Evolutionary conservation across 192 early-diverging fungal genomes (phyloP).

Genomic region (Coemansia sp.): DNA sequence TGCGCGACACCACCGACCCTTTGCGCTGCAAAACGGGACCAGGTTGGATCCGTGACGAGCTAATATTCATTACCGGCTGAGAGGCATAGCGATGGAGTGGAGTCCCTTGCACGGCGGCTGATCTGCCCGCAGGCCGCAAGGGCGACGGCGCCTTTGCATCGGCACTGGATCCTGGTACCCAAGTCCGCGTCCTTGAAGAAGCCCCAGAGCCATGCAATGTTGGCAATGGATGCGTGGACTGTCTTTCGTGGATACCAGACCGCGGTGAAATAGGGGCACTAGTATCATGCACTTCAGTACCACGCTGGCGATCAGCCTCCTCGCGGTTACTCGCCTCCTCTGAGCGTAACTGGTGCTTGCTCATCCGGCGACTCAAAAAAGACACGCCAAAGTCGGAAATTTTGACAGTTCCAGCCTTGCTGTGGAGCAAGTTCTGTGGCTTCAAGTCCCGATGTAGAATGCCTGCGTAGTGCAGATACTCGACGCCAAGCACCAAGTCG

Average conservation of each 20-base stretch:
- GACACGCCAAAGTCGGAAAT: conserved; percentile 99
- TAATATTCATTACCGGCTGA: conserved; percentile 44
- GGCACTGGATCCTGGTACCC: background rate
- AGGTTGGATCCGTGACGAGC: background rate
- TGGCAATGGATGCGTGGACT: background rate
- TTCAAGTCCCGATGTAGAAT: conserved; percentile 99
- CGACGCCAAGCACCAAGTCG: conserved; percentile 87
- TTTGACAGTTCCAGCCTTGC: conserved; percentile 77
- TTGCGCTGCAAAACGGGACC: conserved; percentile 34
- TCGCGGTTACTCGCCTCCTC: conserved; percentile 9
- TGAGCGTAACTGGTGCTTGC: conserved; percentile 13
- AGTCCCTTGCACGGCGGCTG: conserved; percentile 26
- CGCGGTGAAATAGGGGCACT: background rate
- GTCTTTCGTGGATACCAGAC: background rate
- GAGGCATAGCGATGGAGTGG: conserved; percentile 47
- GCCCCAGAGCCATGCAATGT: background rate
- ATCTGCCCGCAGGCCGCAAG: conserved; percentile 29
- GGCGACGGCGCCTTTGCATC: conserved; percentile 30
- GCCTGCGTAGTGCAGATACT: conserved; percentile 93
- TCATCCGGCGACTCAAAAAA: conserved; percentile 65
- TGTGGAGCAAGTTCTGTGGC: conserved; percentile 91
- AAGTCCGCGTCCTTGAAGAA: background rate
- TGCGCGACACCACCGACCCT: conserved; percentile 36
- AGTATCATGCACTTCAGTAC: background rate
- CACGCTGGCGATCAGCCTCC: background rate